A percentile compares a stretch with the other conserved stretches of the same genome.
Conservation (phyloP, 768 basidiomycete species). For the Panellus pusillus region DNA sequence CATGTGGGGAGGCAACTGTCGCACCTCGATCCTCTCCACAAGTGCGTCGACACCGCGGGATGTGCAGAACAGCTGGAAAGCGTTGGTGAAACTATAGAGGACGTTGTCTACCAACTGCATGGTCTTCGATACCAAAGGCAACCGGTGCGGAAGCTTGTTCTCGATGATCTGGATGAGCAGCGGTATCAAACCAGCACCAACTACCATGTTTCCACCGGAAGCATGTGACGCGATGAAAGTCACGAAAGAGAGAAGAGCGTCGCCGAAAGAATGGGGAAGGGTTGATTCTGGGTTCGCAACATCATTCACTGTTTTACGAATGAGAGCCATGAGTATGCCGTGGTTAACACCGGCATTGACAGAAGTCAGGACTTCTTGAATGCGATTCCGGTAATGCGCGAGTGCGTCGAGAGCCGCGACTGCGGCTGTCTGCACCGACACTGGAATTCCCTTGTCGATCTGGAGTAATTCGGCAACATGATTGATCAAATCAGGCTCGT, state of each 20-base stretch:
- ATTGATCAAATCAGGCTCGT: conserved; percentile 88
- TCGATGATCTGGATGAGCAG: conserved; percentile 88
- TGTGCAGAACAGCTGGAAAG: conserved; percentile 83
- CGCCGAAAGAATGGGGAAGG: conserved; percentile 73
- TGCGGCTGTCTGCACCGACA: conserved; percentile 78
- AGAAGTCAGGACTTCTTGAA: conserved; percentile 84
- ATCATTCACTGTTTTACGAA: conserved; percentile 78
- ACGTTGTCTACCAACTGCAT: conserved; percentile 93
- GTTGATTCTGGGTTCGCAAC: conserved; percentile 65
- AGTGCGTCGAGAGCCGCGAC: conserved; percentile 90
- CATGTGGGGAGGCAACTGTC: conserved; percentile 26
- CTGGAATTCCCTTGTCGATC: conserved; percentile 69
- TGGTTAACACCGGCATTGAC: conserved; percentile 96
- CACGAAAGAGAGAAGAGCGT: conserved; percentile 83
- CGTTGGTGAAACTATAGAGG: conserved; percentile 84
- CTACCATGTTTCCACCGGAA: conserved; percentile 88
- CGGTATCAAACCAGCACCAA: conserved; percentile 90
- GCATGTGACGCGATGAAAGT: conserved; percentile 85
- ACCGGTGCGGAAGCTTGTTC: conserved; percentile 65
- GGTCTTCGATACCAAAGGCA: conserved; percentile 81
- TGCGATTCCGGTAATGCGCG: conserved; percentile 77
- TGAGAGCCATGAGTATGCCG: conserved; percentile 86
- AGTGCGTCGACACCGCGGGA: conserved; percentile 82
- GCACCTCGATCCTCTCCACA: conserved; percentile 84
- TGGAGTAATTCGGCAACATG: conserved; percentile 90